Conservation (phyloP, 2,329 filamentous ascomycete species). For the Colletotrichum tropicale region DNA sequence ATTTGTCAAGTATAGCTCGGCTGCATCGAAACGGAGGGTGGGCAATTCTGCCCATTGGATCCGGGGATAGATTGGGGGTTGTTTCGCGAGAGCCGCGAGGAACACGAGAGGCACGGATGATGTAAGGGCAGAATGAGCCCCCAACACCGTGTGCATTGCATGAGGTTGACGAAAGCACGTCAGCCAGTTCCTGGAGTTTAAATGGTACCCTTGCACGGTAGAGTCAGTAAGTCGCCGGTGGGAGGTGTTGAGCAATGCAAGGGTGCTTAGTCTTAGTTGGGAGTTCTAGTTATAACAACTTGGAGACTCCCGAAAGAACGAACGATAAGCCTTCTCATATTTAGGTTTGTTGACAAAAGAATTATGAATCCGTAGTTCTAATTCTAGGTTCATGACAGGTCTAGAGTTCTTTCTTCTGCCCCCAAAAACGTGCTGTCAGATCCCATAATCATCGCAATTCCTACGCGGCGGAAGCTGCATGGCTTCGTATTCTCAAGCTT, state of each 20-base stretch:
- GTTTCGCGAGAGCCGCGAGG: not conserved
- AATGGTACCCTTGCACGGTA: not conserved
- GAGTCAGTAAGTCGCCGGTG: not conserved
- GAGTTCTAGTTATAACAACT: not conserved
- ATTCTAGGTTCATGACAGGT: not conserved
- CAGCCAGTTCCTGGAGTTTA: not conserved
- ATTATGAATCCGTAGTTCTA: not conserved
- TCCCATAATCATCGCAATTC: not conserved
- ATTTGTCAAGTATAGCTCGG: not conserved
- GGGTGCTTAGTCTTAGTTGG: not conserved
- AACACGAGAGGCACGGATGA: not conserved
- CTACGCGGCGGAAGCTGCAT: not conserved
- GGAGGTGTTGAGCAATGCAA: not conserved
- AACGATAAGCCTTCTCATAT: too few relatives aligned
- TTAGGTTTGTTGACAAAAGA: too few relatives aligned
- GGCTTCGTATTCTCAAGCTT: not conserved
- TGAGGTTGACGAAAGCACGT: not conserved
- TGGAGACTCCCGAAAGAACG: accelerated
- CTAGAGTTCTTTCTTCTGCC: not conserved
- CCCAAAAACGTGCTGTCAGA: not conserved
- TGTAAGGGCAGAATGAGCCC: not conserved
- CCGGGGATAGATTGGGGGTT: not conserved
- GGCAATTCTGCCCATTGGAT: not conserved
- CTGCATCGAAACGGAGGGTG: not conserved
- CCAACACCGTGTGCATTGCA: not conserved